A percentile compares a stretch with the other conserved stretches of the same genome.
These are phyloP conservation scores for Talaromyces adpressus DNA, from an alignment of 495 filamentous ascomycete species.

Conservation along the genomic window DNA sequence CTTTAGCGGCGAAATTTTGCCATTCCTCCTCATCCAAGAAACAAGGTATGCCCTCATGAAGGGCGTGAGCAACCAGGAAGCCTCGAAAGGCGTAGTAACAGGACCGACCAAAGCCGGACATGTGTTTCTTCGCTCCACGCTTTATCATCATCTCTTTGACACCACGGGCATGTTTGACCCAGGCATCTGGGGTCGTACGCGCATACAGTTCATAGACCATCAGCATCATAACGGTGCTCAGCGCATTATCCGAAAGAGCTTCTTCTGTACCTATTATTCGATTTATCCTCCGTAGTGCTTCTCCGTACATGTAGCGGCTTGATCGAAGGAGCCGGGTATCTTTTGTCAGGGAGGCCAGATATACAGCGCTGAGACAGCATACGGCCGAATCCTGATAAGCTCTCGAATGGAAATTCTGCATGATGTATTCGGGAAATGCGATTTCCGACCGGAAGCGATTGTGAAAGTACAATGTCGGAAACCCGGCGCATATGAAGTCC, in stretches of 20 bases:
- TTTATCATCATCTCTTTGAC: conserved; percentile 25
- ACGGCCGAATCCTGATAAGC: conserved; percentile 21
- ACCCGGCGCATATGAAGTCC: conserved; percentile 18
- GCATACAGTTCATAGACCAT: conserved; percentile 28
- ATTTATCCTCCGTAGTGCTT: conserved; percentile 15
- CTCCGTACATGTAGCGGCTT: conserved; percentile 17
- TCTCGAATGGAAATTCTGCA: conserved; percentile 16
- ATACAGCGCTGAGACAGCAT: conserved; percentile 21
- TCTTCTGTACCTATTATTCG: conserved; percentile 13
- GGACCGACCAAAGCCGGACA: conserved; percentile 24
- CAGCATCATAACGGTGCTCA: conserved; percentile 23
- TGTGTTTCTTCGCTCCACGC: conserved; percentile 24
- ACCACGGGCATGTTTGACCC: conserved; percentile 31
- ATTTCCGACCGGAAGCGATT: conserved; percentile 18
- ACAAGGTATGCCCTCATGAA: conserved; percentile 21
- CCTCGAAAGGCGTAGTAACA: conserved; percentile 28
- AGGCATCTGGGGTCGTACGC: conserved; percentile 23
- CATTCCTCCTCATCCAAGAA: conserved; percentile 29
- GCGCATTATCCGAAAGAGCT: conserved; percentile 22
- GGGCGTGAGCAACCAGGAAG: conserved; percentile 22
- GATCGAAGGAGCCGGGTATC: conserved; percentile 14
- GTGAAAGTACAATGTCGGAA: conserved; percentile 22
- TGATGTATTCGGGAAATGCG: conserved; percentile 24
- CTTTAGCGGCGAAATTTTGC: conserved; percentile 22
- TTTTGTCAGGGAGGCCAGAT: conserved; percentile 17